phyloP scores from a whole-genome alignment of 306 rosid species.

The Prunus kanzakura region DNA sequence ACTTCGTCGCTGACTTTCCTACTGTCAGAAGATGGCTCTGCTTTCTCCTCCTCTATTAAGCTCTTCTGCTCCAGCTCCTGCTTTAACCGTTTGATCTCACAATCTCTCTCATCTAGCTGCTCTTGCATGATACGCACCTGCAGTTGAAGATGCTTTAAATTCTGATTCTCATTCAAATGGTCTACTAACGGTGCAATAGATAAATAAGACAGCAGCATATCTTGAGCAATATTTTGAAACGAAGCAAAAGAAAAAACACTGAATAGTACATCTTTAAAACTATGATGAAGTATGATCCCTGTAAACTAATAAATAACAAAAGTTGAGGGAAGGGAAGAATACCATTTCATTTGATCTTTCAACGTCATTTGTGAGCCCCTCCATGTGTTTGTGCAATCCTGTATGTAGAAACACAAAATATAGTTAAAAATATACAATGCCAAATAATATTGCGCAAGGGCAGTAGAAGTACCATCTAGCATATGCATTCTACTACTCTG shows the following conservation, averaged over 20 bases:
- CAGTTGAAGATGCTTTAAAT: slow-evolving; percentile 12
- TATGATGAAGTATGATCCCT: neutral
- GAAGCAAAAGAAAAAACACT: neutral
- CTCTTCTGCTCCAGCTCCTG: slow-evolving; percentile 44
- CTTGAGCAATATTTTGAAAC: neutral
- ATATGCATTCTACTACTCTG: neutral
- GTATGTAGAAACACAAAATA: slow-evolving; percentile 19
- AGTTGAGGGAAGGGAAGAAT: slow-evolving; percentile 17
- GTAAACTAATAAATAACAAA: slow-evolving; percentile 2
- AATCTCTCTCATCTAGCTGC: slow-evolving; percentile 66
- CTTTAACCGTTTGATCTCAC: slow-evolving; percentile 51
- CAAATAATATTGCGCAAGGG: neutral
- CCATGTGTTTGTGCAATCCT: slow-evolving; percentile 80
- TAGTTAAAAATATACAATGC: neutral
- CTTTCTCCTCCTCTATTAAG: slow-evolving; percentile 27
- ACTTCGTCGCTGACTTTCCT: slow-evolving; percentile 27
- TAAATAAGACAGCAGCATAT: neutral
- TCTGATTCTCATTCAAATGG: neutral
- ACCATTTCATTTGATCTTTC: slow-evolving; percentile 97
- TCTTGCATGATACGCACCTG: slow-evolving; percentile 72
- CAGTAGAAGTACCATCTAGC: neutral
- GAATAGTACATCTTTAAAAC: neutral
- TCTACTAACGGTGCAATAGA: neutral
- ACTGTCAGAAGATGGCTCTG: slow-evolving; percentile 31
- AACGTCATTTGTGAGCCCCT: slow-evolving; percentile 79